Evolutionary conservation across 208 protist genomes (phyloP), one percentile per base, ranked within the genome.

Genomic region (Trypanosoma avium): DNA sequence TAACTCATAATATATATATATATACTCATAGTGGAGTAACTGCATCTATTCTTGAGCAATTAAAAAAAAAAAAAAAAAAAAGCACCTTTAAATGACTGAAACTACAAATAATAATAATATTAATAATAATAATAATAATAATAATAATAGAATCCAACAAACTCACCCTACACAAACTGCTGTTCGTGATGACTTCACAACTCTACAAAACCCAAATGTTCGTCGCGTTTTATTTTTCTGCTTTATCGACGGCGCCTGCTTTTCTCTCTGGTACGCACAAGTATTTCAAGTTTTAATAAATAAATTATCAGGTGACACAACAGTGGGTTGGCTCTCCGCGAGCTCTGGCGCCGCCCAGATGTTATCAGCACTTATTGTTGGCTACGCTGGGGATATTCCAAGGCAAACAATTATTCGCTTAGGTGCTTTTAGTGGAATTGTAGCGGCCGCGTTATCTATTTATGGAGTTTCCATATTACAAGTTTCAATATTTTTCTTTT

Each of bases 191-290:
- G 13, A 38, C 29, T 56, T 49, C 40, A 54, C 12, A 21, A 29
- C 61, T 15, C 27, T 61, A 19, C 42, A 43, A 27, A 88, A 67
- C 59, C 47, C 42, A 29, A 89, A 86, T 47, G 79, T 89, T 3
- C 33, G n/a, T 12, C 32, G 19, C 26, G 77, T 75, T 2, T 33
- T 89, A 7, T 24, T 66, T 7, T 89, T 76, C 58, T 72, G 60
- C 58, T 81, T 86, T 56, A 27, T 78, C 35, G 73, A 86, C 54
- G 83, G 83, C 0, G 68, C 74, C 3, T 77, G 36, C 57, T 83
- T 73, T 53, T 79, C 72, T 32, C 36, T 84, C 38, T 90, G 83
- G 81, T 64, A 61, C 3, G 48, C 70, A 24, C 77, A 81, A 33
- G 63, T 82, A 24, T 66, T 86, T 13, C 81, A 75, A 10, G 46